These are phyloP conservation scores for Sporobolomyces roseus DNA, from an alignment of 768 basidiomycete species.

Conservation along the genomic window DNA sequence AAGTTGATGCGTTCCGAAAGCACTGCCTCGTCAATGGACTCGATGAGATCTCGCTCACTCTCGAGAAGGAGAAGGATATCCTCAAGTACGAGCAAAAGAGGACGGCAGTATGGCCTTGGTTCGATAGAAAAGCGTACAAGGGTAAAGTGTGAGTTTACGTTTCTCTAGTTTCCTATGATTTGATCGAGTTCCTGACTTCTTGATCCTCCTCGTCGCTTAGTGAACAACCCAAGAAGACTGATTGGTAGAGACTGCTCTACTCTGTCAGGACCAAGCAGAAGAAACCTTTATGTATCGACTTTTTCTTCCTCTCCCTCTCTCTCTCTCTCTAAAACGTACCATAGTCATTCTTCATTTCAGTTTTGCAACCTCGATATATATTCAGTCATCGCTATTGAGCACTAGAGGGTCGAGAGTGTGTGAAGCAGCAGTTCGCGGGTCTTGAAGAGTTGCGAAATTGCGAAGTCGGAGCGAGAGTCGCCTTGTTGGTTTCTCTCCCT, in stretches of 20 bases:
- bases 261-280: too few relatives aligned
- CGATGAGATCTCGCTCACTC: conserved; percentile 92
- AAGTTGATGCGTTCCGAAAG: conserved; percentile 81
- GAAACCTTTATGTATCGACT: too few relatives aligned
- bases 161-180: neutral
- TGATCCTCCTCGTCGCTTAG: neutral
- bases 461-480: too few relatives aligned
- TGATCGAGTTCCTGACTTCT: neutral
- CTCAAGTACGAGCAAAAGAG: conserved; percentile 72
- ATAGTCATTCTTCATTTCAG: neutral
- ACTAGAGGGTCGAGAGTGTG: too few relatives aligned
- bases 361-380: neutral
- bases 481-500: too few relatives aligned
- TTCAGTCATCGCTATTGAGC: too few relatives aligned
- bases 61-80: conserved; percentile 73
- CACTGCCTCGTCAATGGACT: conserved; percentile 92
- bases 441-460: too few relatives aligned
- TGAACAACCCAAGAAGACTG: conserved; percentile 14
- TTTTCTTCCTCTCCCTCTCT: neutral
- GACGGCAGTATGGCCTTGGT: conserved; percentile 83
- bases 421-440: too few relatives aligned
- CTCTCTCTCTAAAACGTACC: conserved; percentile 5
- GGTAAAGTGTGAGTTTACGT: conserved; percentile 6
- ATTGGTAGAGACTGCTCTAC: neutral
- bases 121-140: conserved; percentile 61